phyloP scores from a whole-genome alignment of 2,329 filamentous ascomycete species.

The Neoascochyta sp. region DNA sequence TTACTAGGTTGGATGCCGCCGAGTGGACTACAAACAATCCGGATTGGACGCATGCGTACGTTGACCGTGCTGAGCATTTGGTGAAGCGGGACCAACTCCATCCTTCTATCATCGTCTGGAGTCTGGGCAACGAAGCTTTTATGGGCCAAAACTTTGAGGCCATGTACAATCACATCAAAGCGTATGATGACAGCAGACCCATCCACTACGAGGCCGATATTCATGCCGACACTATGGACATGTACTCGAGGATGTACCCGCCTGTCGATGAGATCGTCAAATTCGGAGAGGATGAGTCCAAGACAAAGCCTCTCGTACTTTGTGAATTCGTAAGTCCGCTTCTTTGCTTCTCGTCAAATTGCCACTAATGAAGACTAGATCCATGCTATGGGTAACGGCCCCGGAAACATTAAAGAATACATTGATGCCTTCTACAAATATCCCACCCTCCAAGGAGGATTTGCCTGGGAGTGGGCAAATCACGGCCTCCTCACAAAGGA shows the following conservation, averaged over 20 bases:
- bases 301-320: conserved; percentile 54
- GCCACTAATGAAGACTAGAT: conserved; percentile 14
- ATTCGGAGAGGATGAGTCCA: conserved; percentile 42
- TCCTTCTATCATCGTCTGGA: conserved; percentile 68
- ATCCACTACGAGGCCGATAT: conserved; percentile 66
- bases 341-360: neutral
- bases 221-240: conserved; percentile 58
- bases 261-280: conserved; percentile 50
- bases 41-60: conserved; percentile 60
- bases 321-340: conserved; percentile 47
- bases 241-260: conserved; percentile 67
- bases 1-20: conserved; percentile 54
- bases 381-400: conserved; percentile 71
- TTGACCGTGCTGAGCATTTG: conserved; percentile 63
- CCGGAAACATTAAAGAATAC: conserved; percentile 67
- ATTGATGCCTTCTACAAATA: conserved; percentile 60
- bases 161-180: conserved; percentile 63
- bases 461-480: conserved; percentile 48
- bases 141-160: conserved; percentile 65
- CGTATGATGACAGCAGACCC: conserved; percentile 55
- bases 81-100: conserved; percentile 69
- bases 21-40: conserved; percentile 60
- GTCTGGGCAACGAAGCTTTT: conserved; percentile 69
- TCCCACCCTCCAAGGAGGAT: conserved; percentile 61
- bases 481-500: conserved; percentile 43